phyloP scores from a whole-genome alignment of 1,284 basidiomycete species.

The Cryptococcus sp. region DNA sequence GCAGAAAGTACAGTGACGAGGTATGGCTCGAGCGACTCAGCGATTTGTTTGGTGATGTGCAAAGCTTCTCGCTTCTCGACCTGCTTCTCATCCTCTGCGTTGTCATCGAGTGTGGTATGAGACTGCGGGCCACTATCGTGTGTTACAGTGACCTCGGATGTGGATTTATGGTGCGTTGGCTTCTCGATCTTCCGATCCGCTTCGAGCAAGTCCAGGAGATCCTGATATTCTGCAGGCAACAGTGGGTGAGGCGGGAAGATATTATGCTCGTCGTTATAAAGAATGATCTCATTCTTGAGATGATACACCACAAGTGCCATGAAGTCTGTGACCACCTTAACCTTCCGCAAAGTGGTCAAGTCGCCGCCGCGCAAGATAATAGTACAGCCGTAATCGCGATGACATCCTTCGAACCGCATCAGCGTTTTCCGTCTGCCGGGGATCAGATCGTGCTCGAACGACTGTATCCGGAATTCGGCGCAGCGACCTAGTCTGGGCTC shows the following conservation, averaged over 20 bases:
- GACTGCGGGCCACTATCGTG: slow-evolving; percentile 4
- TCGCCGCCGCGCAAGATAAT: slow-evolving; percentile 90
- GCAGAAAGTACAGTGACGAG: slow-evolving; percentile 82
- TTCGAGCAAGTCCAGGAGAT: slow-evolving; percentile 36
- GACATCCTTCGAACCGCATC: slow-evolving; percentile 96
- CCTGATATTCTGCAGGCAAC: slow-evolving; percentile 37
- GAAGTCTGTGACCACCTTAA: slow-evolving; percentile 92
- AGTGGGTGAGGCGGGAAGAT: slow-evolving; percentile 62
- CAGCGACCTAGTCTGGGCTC: slow-evolving; percentile 91
- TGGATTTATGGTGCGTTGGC: slow-evolving; percentile 3
- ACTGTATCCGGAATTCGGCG: slow-evolving; percentile 83
- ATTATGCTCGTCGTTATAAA: slow-evolving; percentile 92
- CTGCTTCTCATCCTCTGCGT: slow-evolving; percentile 67
- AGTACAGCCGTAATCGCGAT: slow-evolving; percentile 88
- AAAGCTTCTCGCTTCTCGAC: slow-evolving; percentile 63
- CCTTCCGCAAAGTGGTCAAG: slow-evolving; percentile 71
- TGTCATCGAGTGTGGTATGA: slow-evolving; percentile 48
- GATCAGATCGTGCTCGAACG: slow-evolving; percentile 88
- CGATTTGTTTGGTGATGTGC: slow-evolving; percentile 55
- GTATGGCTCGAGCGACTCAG: slow-evolving; percentile 78
- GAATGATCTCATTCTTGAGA: slow-evolving; percentile 87
- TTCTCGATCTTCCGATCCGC: slow-evolving; percentile 4
- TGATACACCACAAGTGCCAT: slow-evolving; percentile 84
- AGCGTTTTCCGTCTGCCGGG: slow-evolving; percentile 90
- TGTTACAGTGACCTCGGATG: slow-evolving; percentile 6